Conservation (phyloP, 352 stramenopile genomes). For the Pythium dissimile region DNA sequence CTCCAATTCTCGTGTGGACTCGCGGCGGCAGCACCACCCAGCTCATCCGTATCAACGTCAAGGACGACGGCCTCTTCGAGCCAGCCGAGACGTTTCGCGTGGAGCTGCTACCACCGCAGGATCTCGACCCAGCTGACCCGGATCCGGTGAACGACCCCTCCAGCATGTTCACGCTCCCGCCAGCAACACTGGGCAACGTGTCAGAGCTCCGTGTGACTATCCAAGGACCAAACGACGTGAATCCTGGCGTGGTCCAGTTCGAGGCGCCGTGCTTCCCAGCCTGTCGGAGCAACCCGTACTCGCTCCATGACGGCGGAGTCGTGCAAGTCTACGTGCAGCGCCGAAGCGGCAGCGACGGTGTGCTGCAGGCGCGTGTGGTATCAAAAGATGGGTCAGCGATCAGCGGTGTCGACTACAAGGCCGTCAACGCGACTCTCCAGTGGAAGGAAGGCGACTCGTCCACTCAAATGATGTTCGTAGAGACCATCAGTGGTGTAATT, state of each 20-base stretch:
- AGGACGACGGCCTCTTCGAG: constrained; percentile 52
- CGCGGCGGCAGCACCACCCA: constrained; percentile 30
- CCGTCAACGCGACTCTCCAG: constrained; percentile 27
- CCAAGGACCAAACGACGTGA: constrained; percentile 53
- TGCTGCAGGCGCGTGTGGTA: constrained; percentile 35
- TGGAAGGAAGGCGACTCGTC: constrained; percentile 54
- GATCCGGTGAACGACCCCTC: constrained; percentile 19
- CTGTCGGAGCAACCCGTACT: constrained; percentile 47
- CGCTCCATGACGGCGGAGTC: constrained; percentile 38
- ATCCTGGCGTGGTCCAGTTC: constrained; percentile 52
- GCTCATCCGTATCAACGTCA: constrained; percentile 42
- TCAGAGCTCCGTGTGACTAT: constrained; percentile 49
- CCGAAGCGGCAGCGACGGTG: constrained; percentile 45
- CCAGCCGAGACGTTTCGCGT: constrained; percentile 45
- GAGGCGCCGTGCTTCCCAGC: constrained; percentile 63
- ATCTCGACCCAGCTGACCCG: constrained; percentile 3
- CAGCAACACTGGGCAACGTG: constrained; percentile 39
- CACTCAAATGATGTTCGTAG: constrained; percentile 48
- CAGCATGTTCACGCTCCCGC: constrained; percentile 24
- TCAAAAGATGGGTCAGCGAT: constrained; percentile 46
- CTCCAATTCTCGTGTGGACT: constrained; percentile 42
- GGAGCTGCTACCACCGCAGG: constrained; percentile 25
- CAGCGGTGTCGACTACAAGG: constrained; percentile 46
- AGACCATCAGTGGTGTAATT: constrained; percentile 30
- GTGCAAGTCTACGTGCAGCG: constrained; percentile 52